Evolutionary conservation across 2,329 filamentous ascomycete genomes (phyloP), one percentile per base, ranked within the genome.

Genomic region (Metarhizium sp.): DNA sequence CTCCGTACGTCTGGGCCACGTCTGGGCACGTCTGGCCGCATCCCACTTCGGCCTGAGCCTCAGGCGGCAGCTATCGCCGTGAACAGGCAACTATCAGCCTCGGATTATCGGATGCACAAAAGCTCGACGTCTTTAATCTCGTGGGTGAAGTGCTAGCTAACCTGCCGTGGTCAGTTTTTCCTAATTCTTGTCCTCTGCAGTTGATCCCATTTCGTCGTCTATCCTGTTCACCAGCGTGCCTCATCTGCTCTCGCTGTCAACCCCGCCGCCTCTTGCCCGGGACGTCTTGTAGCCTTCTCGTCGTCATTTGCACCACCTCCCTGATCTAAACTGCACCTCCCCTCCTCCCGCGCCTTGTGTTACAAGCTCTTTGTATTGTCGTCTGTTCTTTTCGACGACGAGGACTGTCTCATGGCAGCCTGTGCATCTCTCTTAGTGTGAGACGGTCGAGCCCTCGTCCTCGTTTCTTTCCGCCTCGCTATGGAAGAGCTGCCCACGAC

Each of bases 401-500:
- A 36, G 34, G 45, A 13, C 55, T 40, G 32, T 48, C 58, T 52
- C 59, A 58, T 62, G 62, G 59, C 56, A 58, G 56, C 6, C 53
- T 38, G 42, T 25, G 50, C 38, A 42, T 48, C 62, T 58, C 11
- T 61, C 56, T 30, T 40, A 18, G 62, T 64, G 62, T 63, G 58
- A 65, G 60, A 64, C 59, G 58, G 53, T 59, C 51, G 51, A 59
- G 51, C 51, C 38, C 32, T 43, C 29, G 52, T 55, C 58, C 55
- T 61, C 55, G 62, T 63, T 67, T 60, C 32, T 25, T 36, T 48
- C 66, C 65, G 67, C 65, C 69, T 72, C 75, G 75, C 76, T 69
- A 81, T 80, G 78, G 77, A 79, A 78, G 70, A 73, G 71, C 71
- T 74, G 71, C 61, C 63, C 48, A 58, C 63, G 55, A 57, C 59